phyloP scores from a whole-genome alignment of 345 rosid species.

The Nephelium lappaceum region DNA sequence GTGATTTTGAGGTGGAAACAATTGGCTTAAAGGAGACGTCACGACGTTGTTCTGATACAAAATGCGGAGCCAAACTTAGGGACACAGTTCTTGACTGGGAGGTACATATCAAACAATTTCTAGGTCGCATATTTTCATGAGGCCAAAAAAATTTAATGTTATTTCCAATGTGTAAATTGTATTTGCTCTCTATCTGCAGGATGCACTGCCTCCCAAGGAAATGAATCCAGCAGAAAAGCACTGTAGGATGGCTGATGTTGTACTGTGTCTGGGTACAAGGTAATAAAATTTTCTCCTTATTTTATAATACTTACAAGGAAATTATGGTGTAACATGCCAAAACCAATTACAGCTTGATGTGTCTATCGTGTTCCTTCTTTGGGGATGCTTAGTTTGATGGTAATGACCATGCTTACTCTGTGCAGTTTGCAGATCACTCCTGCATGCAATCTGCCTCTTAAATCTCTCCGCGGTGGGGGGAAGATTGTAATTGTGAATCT shows the following conservation, averaged over 20 bases:
- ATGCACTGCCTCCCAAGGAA: constrained; percentile 85
- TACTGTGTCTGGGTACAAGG: constrained; percentile 96
- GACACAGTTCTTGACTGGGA: constrained; percentile 99
- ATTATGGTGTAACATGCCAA: constrained; percentile 1
- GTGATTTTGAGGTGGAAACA: constrained; percentile 97
- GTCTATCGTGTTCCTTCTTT: not conserved
- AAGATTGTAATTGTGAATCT: constrained; percentile 93
- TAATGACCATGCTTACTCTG: constrained; percentile 18
- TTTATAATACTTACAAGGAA: not conserved
- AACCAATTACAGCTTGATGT: not conserved
- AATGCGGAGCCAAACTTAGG: constrained; percentile 82
- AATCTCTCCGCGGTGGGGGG: constrained; percentile 87
- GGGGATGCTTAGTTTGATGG: constrained; percentile 10
- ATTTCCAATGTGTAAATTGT: not conserved
- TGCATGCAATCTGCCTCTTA: constrained; percentile 97
- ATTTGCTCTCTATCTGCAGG: constrained; percentile 47
- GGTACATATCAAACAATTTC: constrained; percentile 43
- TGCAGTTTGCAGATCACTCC: constrained; percentile 99
- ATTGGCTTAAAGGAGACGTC: constrained; percentile 94
- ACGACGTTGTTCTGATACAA: constrained; percentile 65
- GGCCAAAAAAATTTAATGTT: not conserved
- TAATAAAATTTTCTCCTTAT: constrained; percentile 21
- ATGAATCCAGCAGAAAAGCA: constrained; percentile 88
- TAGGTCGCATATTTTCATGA: not conserved
- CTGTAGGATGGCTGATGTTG: constrained; percentile 88